These are phyloP conservation scores for Triangularia setosa DNA, from an alignment of 2,329 filamentous ascomycete genomes.

Conservation along the genomic window DNA sequence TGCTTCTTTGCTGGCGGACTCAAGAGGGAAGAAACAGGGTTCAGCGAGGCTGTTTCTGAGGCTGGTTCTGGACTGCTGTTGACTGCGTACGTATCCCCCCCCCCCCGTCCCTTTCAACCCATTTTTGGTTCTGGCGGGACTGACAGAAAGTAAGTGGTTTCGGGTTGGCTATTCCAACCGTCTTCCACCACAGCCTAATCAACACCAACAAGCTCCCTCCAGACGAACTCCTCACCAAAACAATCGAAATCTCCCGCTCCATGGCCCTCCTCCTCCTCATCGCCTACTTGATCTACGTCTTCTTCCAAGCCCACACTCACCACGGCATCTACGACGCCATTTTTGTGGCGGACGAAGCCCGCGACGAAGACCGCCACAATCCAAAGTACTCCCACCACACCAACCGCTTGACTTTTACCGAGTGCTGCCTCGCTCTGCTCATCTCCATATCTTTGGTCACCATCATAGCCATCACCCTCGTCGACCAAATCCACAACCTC, in stretches of 20 bases:
- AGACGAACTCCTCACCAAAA: conserved; percentile 45
- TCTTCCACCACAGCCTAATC: conserved; percentile 51
- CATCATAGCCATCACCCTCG: conserved; percentile 69
- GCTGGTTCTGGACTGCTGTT: conserved; percentile 73
- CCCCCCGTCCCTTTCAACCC: neutral
- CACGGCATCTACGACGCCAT: conserved; percentile 73
- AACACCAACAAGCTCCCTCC: conserved; percentile 24
- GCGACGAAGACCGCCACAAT: conserved; percentile 59
- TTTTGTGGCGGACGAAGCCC: conserved; percentile 65
- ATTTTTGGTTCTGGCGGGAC: neutral
- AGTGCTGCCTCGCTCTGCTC: conserved; percentile 62
- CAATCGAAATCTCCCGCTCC: conserved; percentile 64
- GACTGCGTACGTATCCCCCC: conserved; percentile 60
- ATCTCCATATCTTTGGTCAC: conserved; percentile 67
- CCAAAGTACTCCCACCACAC: conserved; percentile 48
- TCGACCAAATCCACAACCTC: conserved; percentile 64
- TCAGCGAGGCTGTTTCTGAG: conserved; percentile 73
- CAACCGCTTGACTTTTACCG: conserved; percentile 69
- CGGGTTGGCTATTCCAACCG: conserved; percentile 48
- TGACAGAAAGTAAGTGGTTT: conserved; percentile 36
- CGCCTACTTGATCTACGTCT: conserved; percentile 63
- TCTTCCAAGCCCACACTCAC: conserved; percentile 73
- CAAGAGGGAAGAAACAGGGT: conserved; percentile 62
- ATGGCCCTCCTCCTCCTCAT: conserved; percentile 67
- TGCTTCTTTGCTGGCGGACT: conserved; percentile 79